Conservation (phyloP, 78 protist genomes). For the Acrasis kona region DNA sequence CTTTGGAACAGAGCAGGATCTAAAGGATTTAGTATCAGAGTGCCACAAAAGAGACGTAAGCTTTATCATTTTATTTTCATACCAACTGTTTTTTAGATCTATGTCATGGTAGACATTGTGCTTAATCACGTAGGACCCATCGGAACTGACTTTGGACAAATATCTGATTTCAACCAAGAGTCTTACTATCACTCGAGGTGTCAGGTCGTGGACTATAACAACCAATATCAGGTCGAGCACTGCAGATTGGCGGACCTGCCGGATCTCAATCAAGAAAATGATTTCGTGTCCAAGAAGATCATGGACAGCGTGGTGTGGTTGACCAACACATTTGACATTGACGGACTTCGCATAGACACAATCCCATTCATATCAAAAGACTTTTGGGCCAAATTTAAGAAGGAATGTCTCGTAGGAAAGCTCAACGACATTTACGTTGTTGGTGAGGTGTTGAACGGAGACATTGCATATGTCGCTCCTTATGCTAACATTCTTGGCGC, state of each 20-base stretch:
- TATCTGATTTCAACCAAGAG: constrained; percentile 47
- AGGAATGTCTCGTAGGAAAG: neutral
- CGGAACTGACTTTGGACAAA: constrained; percentile 20
- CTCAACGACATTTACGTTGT: neutral
- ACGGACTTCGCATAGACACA: constrained; percentile 81
- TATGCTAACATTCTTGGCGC: constrained; percentile 48
- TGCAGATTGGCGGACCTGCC: constrained; percentile 67
- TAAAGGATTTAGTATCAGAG: constrained; percentile 36
- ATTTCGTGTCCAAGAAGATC: constrained; percentile 46
- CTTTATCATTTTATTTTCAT: no score
- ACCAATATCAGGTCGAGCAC: constrained; percentile 40
- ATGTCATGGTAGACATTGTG: constrained; percentile 74
- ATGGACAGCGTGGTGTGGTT: constrained; percentile 35
- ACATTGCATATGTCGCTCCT: constrained; percentile 69
- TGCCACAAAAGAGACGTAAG: constrained; percentile 23
- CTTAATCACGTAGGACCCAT: constrained; percentile 62
- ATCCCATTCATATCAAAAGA: constrained; percentile 56
- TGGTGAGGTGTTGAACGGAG: no score
- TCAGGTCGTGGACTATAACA: no score
- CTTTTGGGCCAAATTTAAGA: constrained; percentile 37
- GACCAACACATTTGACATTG: constrained; percentile 38
- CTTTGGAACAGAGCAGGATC: constrained; percentile 56
- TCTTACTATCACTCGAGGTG: constrained; percentile 58
- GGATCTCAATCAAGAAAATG: constrained; percentile 69
- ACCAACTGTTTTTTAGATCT: constrained; percentile 18